A percentile compares a stretch with the other conserved stretches of the same genome.
Conservation (phyloP, 2,329 filamentous ascomycete genomes). For the Lasiodiplodia hormozganensis region DNA sequence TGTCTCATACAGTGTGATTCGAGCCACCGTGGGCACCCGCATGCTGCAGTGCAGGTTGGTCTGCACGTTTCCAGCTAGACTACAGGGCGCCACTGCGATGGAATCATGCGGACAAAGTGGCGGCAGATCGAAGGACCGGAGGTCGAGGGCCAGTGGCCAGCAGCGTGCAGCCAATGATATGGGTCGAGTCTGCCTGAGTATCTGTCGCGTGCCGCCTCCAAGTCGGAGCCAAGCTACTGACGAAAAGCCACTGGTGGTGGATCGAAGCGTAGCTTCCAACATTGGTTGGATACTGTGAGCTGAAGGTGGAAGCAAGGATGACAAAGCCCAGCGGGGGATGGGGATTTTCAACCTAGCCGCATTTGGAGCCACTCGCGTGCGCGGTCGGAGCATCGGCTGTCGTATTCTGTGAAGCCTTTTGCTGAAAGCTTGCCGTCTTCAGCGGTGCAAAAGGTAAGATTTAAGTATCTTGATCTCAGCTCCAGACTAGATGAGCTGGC, state of each 20-base stretch:
- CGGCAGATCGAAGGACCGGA: neutral
- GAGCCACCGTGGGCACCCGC: neutral
- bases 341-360: neutral
- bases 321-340: neutral
- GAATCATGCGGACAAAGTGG: neutral
- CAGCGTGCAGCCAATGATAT: neutral
- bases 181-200: neutral
- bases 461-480: neutral
- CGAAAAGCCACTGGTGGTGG: neutral
- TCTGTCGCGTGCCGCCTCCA: neutral
- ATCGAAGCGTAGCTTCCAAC: neutral
- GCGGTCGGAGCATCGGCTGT: conserved; percentile 6
- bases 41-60: neutral
- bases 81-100: neutral
- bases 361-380: neutral
- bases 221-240: neutral
- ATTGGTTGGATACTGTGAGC: neutral
- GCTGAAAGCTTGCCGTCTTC: neutral
- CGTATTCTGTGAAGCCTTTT: neutral
- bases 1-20: neutral
- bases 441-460: neutral
- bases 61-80: neutral
- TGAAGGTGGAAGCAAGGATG: neutral
- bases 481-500: neutral
- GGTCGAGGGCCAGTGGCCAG: neutral